A percentile compares a stretch with the other conserved stretches of the same genome.
Evolutionary conservation across 2,329 filamentous ascomycete species (phyloP).

Genomic region (Pseudogymnoascus sp.): DNA sequence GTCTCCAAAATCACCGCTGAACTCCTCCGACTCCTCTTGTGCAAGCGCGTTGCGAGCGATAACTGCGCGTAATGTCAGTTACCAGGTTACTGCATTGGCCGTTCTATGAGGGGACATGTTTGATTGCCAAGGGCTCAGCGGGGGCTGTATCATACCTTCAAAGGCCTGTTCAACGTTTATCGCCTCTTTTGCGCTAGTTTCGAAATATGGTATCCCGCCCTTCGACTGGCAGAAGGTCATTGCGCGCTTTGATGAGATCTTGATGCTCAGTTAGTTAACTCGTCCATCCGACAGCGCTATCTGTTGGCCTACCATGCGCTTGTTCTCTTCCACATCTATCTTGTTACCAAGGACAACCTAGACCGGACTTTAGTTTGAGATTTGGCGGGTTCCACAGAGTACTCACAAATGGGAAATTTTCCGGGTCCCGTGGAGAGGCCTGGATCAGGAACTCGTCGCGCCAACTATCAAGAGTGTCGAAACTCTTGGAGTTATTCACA

Average conservation of each 20-base stretch:
- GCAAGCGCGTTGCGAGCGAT: constrained; percentile 93
- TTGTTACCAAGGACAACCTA: constrained; percentile 97
- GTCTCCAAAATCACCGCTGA: constrained; percentile 93
- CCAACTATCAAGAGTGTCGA: constrained; percentile 97
- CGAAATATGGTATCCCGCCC: constrained; percentile 95
- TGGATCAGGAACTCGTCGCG: constrained; percentile 97
- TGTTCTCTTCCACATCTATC: constrained; percentile 97
- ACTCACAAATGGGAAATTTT: constrained; percentile 94
- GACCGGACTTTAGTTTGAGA: constrained; percentile 11
- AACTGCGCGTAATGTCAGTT: constrained; percentile 44
- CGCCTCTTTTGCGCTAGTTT: constrained; percentile 97
- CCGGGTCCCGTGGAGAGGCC: constrained; percentile 89
- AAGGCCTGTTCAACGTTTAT: constrained; percentile 93
- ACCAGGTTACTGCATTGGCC: not conserved
- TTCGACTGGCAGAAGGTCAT: constrained; percentile 98
- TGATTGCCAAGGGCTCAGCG: not conserved
- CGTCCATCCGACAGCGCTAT: not conserved
- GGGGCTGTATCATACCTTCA: constrained; percentile 39
- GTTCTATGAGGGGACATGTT: constrained; percentile 9
- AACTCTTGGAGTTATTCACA: constrained; percentile 98
- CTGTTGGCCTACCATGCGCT: constrained; percentile 62
- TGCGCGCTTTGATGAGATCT: constrained; percentile 92
- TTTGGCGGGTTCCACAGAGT: not conserved
- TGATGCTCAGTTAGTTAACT: constrained; percentile 19
- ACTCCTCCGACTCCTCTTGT: constrained; percentile 97